Evolutionary conservation across 257 asterid species (phyloP), one percentile per base, ranked within the genome.

Genomic region (Fraxinus anomala): DNA sequence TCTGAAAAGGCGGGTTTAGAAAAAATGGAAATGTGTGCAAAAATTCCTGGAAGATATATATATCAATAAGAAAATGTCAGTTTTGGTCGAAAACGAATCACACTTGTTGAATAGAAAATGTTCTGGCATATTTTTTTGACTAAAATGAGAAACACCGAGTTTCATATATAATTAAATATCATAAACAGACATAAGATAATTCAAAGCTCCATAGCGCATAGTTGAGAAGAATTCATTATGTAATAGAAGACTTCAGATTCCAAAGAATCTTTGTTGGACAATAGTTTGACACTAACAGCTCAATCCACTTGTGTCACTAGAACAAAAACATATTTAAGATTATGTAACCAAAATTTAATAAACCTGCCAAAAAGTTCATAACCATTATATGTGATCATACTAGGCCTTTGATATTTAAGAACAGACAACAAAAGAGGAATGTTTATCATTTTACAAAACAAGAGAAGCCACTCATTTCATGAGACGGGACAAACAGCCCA

Each of bases 401-500:
- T 49, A 39, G 59, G 77, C 11, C 56, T 74, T 39, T 67, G 59
- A 74, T 49, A 21, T 66, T 73, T 12, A n/a, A 76, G 33, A 82
- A 28, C 5, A 30, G 68, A 49, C 2, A 24, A 12, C 49, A 69
- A 31, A 17, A 30, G 30, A 67, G 10, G 30, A 61, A 23, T 9
- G 28, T 9, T 10, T 40, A 2, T 28, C 59, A 66, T 31, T 36
- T 76, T 56, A 47, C 16, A 5, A 14, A 70, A 56, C 59, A 39
- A 28, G 74, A 82, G 80, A 73, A 76, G 80, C 73, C 12, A 34
- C n/a, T 7, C 65, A 19, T 63, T 63, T 12, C 61, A 54, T 19
- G 73, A 80, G 79, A 73, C 59, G 75, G 74, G 14, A 36, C 78
- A 81, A 54, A 16, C 23, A 0, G 12, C 42, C 37, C 42, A 23